phyloP scores from a whole-genome alignment of 2,329 filamentous ascomycete genomes.

The Rasamsonia emersonii region DNA sequence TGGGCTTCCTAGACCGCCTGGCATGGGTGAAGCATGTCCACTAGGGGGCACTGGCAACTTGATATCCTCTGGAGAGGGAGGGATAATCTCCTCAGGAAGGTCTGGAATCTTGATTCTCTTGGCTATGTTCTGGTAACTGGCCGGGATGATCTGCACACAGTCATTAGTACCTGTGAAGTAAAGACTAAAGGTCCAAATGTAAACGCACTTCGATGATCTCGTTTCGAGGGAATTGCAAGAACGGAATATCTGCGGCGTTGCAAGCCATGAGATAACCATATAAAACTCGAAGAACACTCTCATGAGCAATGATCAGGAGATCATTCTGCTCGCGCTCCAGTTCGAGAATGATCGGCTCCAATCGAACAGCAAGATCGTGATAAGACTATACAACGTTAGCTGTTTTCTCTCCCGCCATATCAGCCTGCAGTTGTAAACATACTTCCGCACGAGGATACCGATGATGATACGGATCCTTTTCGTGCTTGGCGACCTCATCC shows the following conservation, averaged over 20 bases:
- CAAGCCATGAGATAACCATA: constrained; percentile 99
- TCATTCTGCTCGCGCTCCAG: constrained; percentile 95
- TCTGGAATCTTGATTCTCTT: constrained; percentile 79
- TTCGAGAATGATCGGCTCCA: constrained; percentile 96
- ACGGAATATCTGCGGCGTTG: constrained; percentile 87
- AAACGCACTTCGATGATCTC: constrained; percentile 78
- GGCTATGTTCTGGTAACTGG: constrained; percentile 93
- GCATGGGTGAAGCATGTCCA: constrained; percentile 37
- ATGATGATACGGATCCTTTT: constrained; percentile 92
- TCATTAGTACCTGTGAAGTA: constrained; percentile 10
- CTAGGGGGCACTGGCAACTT: constrained; percentile 64
- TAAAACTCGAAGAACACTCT: constrained; percentile 91
- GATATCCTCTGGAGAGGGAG: constrained; percentile 71
- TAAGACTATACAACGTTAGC: constrained; percentile 59
- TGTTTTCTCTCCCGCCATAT: not conserved
- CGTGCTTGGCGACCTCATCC: constrained; percentile 86
- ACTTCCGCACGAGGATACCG: constrained; percentile 91
- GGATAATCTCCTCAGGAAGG: constrained; percentile 57
- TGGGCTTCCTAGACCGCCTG: constrained; percentile 34
- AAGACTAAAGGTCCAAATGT: not conserved
- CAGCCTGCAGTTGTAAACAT: constrained; percentile 16
- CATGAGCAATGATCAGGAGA: constrained; percentile 95
- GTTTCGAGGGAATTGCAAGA: constrained; percentile 84
- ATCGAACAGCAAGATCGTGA: constrained; percentile 92
- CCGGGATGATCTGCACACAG: constrained; percentile 69